These are phyloP conservation scores for Pleurotus salmoneostramineus DNA, from an alignment of 768 basidiomycete genomes.

Conservation along the genomic window DNA sequence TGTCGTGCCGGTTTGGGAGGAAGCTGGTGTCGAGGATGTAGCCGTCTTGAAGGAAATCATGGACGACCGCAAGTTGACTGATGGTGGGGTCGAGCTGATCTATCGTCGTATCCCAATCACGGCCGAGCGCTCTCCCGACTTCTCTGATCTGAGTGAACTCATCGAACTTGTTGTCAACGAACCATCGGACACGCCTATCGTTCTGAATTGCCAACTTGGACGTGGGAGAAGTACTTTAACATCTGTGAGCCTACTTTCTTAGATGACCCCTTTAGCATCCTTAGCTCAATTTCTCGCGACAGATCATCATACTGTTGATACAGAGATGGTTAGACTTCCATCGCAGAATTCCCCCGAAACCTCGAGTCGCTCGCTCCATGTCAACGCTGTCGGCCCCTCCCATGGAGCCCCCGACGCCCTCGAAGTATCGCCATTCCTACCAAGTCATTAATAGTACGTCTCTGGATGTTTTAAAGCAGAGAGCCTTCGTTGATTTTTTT, in stretches of 20 bases:
- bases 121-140: conserved; percentile 79
- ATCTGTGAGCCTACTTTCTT: conserved; percentile 47
- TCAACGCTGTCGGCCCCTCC: conserved; percentile 39
- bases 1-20: conserved; percentile 94
- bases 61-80: conserved; percentile 44
- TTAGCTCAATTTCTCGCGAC: neutral
- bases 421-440: conserved; percentile 59
- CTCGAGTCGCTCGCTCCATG: conserved; percentile 32
- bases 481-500: neutral
- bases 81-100: conserved; percentile 55
- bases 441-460: conserved; percentile 84
- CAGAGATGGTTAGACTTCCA: conserved; percentile 72
- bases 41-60: conserved; percentile 88
- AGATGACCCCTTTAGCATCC: neutral
- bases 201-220: conserved; percentile 95
- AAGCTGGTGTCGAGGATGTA: conserved; percentile 67
- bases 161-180: conserved; percentile 71
- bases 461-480: neutral
- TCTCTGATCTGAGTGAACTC: conserved; percentile 68
- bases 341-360: conserved; percentile 31
- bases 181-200: conserved; percentile 70
- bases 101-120: conserved; percentile 92
- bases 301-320: conserved; percentile 82
- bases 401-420: conserved; percentile 25
- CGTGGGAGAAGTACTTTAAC: conserved; percentile 88